Percentiles rank a stretch among this genome's conserved stretches.
Evolutionary conservation across 768 basidiomycete genomes (phyloP).

Genomic region (Tulasnella sp.): DNA sequence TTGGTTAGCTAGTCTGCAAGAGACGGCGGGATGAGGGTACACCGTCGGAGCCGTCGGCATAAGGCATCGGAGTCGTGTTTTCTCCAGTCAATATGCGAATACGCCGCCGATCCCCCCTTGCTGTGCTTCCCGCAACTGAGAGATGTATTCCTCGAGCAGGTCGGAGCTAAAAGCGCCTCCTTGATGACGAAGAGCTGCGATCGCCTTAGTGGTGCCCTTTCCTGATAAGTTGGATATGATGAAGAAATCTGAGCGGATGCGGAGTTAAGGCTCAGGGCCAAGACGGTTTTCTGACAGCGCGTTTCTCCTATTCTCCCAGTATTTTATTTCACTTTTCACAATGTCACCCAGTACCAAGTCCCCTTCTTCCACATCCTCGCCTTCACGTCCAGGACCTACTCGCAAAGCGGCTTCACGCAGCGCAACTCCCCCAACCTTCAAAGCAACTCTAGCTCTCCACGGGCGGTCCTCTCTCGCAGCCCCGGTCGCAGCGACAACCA

Average conservation of each 20-base stretch:
- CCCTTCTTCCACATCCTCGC: slow-evolving; percentile 4
- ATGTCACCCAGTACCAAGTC: not conserved
- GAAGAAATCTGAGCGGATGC: slow-evolving; percentile 5
- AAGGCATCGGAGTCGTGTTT: slow-evolving; percentile 13
- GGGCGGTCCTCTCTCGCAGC: slow-evolving; percentile 1
- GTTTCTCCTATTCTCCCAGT: not conserved
- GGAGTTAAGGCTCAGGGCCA: not conserved
- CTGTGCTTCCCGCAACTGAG: not conserved
- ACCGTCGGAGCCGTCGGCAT: slow-evolving; percentile 10
- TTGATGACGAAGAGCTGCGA: not conserved
- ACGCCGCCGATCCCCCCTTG: not conserved
- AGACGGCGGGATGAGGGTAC: not conserved
- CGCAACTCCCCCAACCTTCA: not conserved
- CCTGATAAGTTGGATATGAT: slow-evolving; percentile 12
- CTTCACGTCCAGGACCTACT: not conserved
- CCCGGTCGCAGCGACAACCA: slow-evolving; percentile 1
- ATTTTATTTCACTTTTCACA: slow-evolving; percentile 1
- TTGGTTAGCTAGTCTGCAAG: slow-evolving; percentile 10
- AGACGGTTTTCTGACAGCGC: too few relatives aligned
- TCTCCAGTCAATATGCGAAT: slow-evolving; percentile 13
- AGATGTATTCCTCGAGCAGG: not conserved
- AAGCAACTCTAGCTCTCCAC: not conserved
- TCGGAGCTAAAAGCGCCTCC: too few relatives aligned
- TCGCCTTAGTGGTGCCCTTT: slow-evolving; percentile 21
- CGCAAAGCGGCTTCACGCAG: not conserved